Conservation (phyloP, 1,284 basidiomycete genomes). For the Ceraceosorus guamensis region DNA sequence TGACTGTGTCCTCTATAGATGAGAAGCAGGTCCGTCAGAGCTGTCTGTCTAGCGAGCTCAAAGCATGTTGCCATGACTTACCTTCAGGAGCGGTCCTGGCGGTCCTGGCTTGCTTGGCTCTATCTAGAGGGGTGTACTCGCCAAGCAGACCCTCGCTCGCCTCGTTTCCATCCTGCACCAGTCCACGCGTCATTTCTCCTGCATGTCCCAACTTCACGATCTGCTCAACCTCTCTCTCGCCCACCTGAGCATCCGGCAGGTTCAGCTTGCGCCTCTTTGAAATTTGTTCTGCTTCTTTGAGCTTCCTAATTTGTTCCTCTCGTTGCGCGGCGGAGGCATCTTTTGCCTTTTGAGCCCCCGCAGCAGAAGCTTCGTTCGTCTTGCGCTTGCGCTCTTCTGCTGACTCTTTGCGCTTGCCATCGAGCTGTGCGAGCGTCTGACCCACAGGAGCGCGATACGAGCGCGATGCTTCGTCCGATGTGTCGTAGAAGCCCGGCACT, state of each 20-base stretch:
- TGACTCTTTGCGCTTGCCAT: conserved; percentile 64
- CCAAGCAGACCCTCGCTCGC: conserved; percentile 79
- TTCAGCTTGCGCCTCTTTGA: conserved; percentile 76
- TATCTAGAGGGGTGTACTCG: conserved; percentile 82
- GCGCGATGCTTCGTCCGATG: conserved; percentile 85
- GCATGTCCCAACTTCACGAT: conserved; percentile 97
- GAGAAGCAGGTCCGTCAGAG: conserved; percentile 54
- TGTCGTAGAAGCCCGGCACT: conserved; percentile 93
- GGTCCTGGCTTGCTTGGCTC: conserved; percentile 81
- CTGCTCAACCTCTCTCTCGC: conserved; percentile 90
- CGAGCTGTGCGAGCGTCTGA: conserved; percentile 60
- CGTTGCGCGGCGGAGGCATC: conserved; percentile 53
- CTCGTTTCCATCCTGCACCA: conserved; percentile 63
- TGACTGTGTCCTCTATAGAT: conserved; percentile 51
- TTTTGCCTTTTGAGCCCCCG: conserved; percentile 59
- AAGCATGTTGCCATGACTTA: conserved; percentile 52
- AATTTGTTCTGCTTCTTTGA: conserved; percentile 94
- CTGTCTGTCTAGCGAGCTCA: background rate
- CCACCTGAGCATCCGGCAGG: conserved; percentile 84
- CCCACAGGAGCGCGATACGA: conserved; percentile 80
- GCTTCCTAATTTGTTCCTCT: conserved; percentile 91
- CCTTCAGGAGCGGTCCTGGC: conserved; percentile 84
- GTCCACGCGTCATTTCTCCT: conserved; percentile 74
- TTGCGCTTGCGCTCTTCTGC: conserved; percentile 69
- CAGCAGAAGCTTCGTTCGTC: conserved; percentile 57